Conservation (phyloP, 2,329 filamentous ascomycete species). For the Thelonectria discophora region DNA sequence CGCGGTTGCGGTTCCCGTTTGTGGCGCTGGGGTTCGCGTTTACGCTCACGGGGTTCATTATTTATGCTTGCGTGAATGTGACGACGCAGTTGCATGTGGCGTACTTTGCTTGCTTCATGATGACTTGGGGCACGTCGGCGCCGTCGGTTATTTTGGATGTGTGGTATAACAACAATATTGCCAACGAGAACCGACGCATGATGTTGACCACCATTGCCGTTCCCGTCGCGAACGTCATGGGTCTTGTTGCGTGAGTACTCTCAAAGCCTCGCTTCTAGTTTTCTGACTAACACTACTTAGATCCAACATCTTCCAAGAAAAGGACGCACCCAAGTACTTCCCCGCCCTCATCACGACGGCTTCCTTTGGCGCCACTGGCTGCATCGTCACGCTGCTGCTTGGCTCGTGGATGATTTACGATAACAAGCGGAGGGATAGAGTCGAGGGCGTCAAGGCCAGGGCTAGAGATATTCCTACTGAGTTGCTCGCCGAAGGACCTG, state of each 20-base stretch:
- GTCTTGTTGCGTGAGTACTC: constrained; percentile 21
- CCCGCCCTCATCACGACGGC: constrained; percentile 22
- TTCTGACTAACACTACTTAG: neutral
- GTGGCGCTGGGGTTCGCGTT: constrained; percentile 77
- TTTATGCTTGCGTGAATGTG: constrained; percentile 77
- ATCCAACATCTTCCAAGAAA: constrained; percentile 27
- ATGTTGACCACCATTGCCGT: constrained; percentile 77
- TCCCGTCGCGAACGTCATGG: constrained; percentile 77
- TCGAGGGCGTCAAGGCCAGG: constrained; percentile 18
- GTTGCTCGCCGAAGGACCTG: constrained; percentile 17
- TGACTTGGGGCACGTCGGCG: constrained; percentile 81
- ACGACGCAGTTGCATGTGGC: constrained; percentile 68
- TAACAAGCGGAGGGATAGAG: constrained; percentile 17
- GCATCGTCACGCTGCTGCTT: constrained; percentile 12
- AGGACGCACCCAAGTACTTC: constrained; percentile 23
- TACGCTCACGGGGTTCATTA: constrained; percentile 80
- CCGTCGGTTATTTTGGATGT: constrained; percentile 74
- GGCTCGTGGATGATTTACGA: constrained; percentile 23
- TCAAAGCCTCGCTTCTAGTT: neutral
- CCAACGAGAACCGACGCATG: constrained; percentile 76
- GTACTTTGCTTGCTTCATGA: constrained; percentile 83
- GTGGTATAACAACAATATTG: constrained; percentile 84
- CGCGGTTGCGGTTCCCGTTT: constrained; percentile 75
- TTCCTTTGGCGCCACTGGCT: constrained; percentile 21
- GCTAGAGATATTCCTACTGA: constrained; percentile 23